Conservation (phyloP, 2,329 filamentous ascomycete genomes). For the Fusarium sp. region DNA sequence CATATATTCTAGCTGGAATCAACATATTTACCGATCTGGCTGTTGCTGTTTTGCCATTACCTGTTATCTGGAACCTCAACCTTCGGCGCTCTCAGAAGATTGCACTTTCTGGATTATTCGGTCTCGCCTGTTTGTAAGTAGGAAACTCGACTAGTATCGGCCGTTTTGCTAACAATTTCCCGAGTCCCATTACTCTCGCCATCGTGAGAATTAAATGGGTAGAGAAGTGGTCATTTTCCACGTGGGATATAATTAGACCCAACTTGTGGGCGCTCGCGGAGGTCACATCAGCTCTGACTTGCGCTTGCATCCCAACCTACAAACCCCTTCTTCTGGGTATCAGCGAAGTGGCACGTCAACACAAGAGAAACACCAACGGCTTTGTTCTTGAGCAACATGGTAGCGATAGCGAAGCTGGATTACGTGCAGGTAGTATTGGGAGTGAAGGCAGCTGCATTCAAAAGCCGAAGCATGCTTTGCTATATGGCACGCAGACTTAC, state of each 20-base stretch:
- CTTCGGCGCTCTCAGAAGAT: slow-evolving; percentile 31
- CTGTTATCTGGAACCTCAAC: slow-evolving; percentile 29
- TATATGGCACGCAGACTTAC: slow-evolving; percentile 18
- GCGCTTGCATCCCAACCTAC: slow-evolving; percentile 37
- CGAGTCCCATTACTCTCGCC: slow-evolving; percentile 24
- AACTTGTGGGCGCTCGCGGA: slow-evolving; percentile 37
- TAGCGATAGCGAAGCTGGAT: slow-evolving; percentile 6
- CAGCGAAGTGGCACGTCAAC: background rate
- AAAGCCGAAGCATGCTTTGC: background rate
- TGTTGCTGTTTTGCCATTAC: slow-evolving; percentile 28
- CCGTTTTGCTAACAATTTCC: accelerated
- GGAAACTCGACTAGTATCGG: accelerated
- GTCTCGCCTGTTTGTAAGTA: slow-evolving; percentile 36
- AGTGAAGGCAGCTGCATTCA: background rate
- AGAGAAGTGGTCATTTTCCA: background rate
- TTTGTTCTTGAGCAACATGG: background rate
- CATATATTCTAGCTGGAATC: slow-evolving; percentile 12
- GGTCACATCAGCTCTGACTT: slow-evolving; percentile 27
- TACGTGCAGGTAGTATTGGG: background rate
- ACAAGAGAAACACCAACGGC: background rate
- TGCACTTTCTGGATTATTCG: slow-evolving; percentile 18
- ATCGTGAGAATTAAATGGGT: slow-evolving; percentile 35
- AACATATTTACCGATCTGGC: slow-evolving; percentile 35
- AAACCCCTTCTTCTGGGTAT: slow-evolving; percentile 16
- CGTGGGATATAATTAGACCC: slow-evolving; percentile 30